Conservation (phyloP, 352 stramenopile genomes). For the Phytophthora idaei region DNA sequence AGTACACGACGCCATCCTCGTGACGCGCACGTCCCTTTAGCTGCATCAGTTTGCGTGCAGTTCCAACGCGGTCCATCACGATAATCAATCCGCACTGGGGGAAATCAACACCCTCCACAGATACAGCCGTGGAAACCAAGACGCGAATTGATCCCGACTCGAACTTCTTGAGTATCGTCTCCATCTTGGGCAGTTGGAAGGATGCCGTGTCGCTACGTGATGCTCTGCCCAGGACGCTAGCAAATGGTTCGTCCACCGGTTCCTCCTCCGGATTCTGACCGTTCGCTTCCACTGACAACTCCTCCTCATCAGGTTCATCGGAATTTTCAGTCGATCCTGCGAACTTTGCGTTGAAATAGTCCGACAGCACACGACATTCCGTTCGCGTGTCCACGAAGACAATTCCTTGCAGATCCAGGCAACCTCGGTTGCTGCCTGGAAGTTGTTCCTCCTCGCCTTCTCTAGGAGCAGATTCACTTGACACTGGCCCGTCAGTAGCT, state of each 20-base stretch:
- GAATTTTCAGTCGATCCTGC: slow-evolving; percentile 3
- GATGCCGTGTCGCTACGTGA: slow-evolving; percentile 60
- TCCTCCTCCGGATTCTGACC: slow-evolving; percentile 11
- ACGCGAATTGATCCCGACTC: slow-evolving; percentile 59
- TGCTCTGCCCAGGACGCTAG: slow-evolving; percentile 68
- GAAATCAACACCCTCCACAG: slow-evolving; percentile 82
- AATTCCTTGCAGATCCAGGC: slow-evolving; percentile 67
- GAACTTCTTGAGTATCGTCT: slow-evolving; percentile 59
- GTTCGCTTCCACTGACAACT: slow-evolving; percentile 23
- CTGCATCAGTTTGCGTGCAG: slow-evolving; percentile 72
- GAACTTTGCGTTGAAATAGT: slow-evolving; percentile 81
- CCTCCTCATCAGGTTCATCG: slow-evolving; percentile 21
- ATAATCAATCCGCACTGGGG: slow-evolving; percentile 73
- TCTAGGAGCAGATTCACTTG: not conserved
- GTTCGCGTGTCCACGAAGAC: slow-evolving; percentile 86
- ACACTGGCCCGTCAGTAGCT: not conserved
- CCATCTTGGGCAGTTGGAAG: slow-evolving; percentile 62
- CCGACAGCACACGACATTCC: slow-evolving; percentile 78
- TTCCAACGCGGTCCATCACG: slow-evolving; percentile 60
- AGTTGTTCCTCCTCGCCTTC: slow-evolving; percentile 5
- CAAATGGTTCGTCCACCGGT: slow-evolving; percentile 39
- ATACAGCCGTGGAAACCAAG: slow-evolving; percentile 80
- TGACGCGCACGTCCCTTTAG: slow-evolving; percentile 76
- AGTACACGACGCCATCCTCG: slow-evolving; percentile 78
- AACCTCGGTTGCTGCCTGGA: not conserved